These are phyloP conservation scores for Oryza nivara DNA, from an alignment of 176 grass and related monocot species.

Conservation along the genomic window DNA sequence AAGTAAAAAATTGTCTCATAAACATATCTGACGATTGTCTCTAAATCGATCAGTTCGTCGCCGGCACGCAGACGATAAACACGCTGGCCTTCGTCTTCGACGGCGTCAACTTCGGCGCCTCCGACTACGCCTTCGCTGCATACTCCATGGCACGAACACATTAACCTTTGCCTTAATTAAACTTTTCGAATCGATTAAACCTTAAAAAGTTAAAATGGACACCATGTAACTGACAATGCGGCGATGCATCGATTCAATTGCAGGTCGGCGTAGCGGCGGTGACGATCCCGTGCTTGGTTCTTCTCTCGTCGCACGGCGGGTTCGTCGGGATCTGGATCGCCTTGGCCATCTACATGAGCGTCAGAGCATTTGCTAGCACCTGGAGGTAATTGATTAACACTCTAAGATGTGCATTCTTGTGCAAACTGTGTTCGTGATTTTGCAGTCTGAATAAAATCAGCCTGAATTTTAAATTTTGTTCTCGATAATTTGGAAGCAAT, in stretches of 20 bases:
- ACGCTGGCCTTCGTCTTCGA: constrained; percentile 79
- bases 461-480: not conserved
- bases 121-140: constrained; percentile 66
- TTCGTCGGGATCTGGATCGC: constrained; percentile 75
- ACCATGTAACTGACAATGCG: too few species aligned
- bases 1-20: too few species aligned
- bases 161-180: too few species aligned
- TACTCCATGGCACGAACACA: constrained; percentile 62
- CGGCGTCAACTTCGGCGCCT: constrained; percentile 75
- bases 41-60: constrained; percentile 55
- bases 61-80: constrained; percentile 69
- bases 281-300: constrained; percentile 61
- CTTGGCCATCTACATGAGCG: constrained; percentile 64
- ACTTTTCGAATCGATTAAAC: too few species aligned
- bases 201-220: too few species aligned
- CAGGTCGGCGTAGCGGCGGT: constrained; percentile 60
- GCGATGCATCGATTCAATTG: not conserved
- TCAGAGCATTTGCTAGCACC: constrained; percentile 57
- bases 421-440: too few species aligned
- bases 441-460: too few species aligned
- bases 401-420: too few species aligned
- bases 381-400: constrained; percentile 50
- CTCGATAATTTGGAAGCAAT: not conserved
- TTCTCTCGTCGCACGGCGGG: constrained; percentile 51
- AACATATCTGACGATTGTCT: too few species aligned